Percentiles rank a stretch among this genome's conserved stretches.
Conservation (phyloP, 2,329 filamentous ascomycete genomes). For the Penicillium sp. region DNA sequence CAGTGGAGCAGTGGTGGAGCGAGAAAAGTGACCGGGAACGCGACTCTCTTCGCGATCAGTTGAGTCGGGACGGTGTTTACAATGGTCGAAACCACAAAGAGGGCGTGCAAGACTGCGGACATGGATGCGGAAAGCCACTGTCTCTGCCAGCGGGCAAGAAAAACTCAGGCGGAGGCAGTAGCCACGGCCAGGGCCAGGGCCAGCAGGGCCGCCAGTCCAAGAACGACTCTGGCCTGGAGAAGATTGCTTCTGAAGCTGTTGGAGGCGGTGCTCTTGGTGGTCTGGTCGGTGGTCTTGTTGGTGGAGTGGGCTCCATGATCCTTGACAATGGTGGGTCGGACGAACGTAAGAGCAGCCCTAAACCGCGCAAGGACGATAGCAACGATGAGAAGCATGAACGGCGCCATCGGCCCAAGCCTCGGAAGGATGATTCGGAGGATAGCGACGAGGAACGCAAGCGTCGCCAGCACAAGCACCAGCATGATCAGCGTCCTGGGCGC, state of each 20-base stretch:
- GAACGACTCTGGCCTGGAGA: constrained; percentile 45
- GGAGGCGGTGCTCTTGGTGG: constrained; percentile 70
- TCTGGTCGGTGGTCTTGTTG: constrained; percentile 70
- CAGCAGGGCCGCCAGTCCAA: constrained; percentile 20
- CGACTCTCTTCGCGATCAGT: constrained; percentile 71
- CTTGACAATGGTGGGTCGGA: constrained; percentile 57
- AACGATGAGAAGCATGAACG: constrained; percentile 13
- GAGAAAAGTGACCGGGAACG: constrained; percentile 65
- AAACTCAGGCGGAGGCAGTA: constrained; percentile 13
- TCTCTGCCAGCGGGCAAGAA: constrained; percentile 67
- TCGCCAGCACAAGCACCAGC: constrained; percentile 1
- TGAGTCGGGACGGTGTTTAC: constrained; percentile 77
- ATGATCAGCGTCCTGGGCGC: constrained; percentile 4
- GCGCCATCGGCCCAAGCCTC: neutral
- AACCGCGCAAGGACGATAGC: constrained; percentile 9
- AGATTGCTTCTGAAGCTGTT: constrained; percentile 62
- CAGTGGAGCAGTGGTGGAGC: constrained; percentile 82
- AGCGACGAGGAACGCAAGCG: constrained; percentile 1
- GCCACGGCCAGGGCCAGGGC: constrained; percentile 1
- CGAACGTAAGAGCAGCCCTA: constrained; percentile 15
- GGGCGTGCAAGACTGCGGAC: constrained; percentile 79
- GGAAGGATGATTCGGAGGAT: neutral
- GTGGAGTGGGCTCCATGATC: constrained; percentile 62
- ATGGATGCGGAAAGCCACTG: constrained; percentile 81
- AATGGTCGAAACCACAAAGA: constrained; percentile 83